Evolutionary conservation across 441 rosid species (phyloP).

Genomic region (Arabidopsis hybrid): DNA sequence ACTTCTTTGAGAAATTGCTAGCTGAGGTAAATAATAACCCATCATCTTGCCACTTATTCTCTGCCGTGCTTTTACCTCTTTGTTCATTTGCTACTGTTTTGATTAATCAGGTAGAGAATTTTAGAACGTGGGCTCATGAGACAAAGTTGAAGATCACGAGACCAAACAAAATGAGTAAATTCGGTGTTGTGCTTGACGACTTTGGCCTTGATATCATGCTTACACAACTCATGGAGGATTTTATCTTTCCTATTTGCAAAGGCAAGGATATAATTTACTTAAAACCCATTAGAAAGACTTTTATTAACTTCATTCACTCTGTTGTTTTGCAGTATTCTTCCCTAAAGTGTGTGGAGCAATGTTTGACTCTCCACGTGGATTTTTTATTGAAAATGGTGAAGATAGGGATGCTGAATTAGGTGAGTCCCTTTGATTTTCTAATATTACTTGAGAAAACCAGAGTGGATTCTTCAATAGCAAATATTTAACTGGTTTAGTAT

Average conservation of each 20-base stretch:
- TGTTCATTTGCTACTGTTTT: constrained; percentile 45
- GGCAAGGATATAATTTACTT: constrained; percentile 42
- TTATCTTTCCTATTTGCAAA: constrained; percentile 68
- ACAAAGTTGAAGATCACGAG: constrained; percentile 69
- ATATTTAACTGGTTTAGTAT: background rate
- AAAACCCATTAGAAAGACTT: background rate
- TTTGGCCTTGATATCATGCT: constrained; percentile 82
- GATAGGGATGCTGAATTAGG: constrained; percentile 77
- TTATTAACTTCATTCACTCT: constrained; percentile 1
- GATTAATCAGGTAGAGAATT: constrained; percentile 67
- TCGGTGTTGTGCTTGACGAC: constrained; percentile 86
- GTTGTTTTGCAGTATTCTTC: constrained; percentile 64
- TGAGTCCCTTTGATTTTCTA: constrained; percentile 39
- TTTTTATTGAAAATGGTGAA: constrained; percentile 72
- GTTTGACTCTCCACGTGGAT: constrained; percentile 89
- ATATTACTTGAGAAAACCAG: background rate
- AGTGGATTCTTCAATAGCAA: background rate
- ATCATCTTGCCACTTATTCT: background rate
- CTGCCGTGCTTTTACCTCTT: background rate
- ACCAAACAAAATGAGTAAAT: constrained; percentile 75
- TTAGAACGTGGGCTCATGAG: constrained; percentile 76
- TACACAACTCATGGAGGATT: constrained; percentile 62
- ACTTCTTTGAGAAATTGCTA: background rate
- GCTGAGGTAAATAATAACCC: background rate
- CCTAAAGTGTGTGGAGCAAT: constrained; percentile 72